A percentile compares a stretch with the other conserved stretches of the same genome.
These are phyloP conservation scores for Monoraphidium neglectum DNA, from an alignment of 139 green algal species.

Conservation along the genomic window DNA sequence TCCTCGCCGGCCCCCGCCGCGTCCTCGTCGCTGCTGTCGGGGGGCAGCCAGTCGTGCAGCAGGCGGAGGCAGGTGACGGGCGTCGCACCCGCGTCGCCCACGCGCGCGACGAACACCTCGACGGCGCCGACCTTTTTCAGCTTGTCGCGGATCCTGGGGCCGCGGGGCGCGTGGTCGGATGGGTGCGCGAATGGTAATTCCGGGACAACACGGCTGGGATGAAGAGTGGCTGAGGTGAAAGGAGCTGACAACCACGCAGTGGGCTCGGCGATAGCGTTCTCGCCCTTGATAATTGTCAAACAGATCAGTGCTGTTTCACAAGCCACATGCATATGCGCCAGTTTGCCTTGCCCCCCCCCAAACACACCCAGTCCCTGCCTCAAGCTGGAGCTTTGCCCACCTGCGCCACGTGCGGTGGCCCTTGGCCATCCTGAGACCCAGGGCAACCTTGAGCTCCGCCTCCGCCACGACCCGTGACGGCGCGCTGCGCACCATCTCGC, in stretches of 20 bases:
- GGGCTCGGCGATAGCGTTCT: too few species aligned
- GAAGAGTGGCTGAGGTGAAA: not conserved
- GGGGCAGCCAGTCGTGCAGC: constrained; percentile 30
- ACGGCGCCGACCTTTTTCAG: constrained; percentile 42
- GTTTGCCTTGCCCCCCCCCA: too few species aligned
- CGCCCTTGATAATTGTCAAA: too few species aligned
- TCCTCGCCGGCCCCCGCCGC: constrained; percentile 2
- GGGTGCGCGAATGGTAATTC: too few species aligned
- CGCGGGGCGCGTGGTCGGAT: not conserved
- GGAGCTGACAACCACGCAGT: too few species aligned
- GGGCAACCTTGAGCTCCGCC: constrained; percentile 56
- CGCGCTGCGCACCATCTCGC: constrained; percentile 26
- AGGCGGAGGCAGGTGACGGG: constrained; percentile 32
- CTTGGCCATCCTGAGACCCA: constrained; percentile 31
- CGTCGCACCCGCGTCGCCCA: constrained; percentile 15
- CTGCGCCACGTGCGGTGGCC: constrained; percentile 56
- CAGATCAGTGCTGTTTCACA: too few species aligned
- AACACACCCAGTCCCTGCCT: too few species aligned
- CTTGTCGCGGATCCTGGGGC: not conserved
- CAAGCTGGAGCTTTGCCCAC: too few species aligned
- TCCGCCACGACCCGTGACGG: constrained; percentile 37
- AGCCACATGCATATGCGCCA: too few species aligned
- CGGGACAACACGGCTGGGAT: not conserved
- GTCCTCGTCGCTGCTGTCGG: not conserved
- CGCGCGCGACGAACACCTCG: constrained; percentile 29